phyloP scores from a whole-genome alignment of 208 protist genomes.

The Angomonas ambiguus region DNA sequence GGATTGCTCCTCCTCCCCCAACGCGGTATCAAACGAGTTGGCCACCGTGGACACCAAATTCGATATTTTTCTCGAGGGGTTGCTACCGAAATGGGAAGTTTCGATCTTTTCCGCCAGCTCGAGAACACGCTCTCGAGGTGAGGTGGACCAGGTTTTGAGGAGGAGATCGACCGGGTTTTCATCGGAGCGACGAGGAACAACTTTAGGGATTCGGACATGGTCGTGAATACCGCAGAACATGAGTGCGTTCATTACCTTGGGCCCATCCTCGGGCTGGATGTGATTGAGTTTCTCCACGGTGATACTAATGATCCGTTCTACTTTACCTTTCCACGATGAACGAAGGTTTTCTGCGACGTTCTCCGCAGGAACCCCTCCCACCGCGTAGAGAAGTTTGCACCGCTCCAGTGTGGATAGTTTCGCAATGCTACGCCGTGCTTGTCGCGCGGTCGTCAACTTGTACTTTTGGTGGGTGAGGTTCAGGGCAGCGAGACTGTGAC shows the following conservation, averaged over 20 bases:
- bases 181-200: conserved; percentile 12
- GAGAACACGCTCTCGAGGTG: conserved; percentile 70
- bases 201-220: conserved; percentile 65
- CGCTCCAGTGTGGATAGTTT: conserved; percentile 49
- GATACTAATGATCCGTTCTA: conserved; percentile 42
- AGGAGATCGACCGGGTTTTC: conserved; percentile 81
- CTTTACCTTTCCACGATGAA: conserved; percentile 54
- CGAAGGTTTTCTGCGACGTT: conserved; percentile 43
- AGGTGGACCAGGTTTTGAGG: conserved; percentile 62
- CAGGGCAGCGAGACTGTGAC: conserved; percentile 70
- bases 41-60: conserved; percentile 55
- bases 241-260: conserved; percentile 76
- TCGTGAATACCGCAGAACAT: conserved; percentile 55
- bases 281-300: conserved; percentile 51
- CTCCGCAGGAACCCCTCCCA: conserved; percentile 38
- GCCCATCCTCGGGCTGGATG: conserved; percentile 60
- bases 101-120: conserved; percentile 74
- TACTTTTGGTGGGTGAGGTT: conserved; percentile 73
- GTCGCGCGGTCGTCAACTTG: conserved; percentile 66
- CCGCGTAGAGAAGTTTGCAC: conserved; percentile 76
- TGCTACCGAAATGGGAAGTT: conserved; percentile 45
- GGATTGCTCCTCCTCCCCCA: conserved; percentile 31
- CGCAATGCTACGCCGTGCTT: conserved; percentile 43
- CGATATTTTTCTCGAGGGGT: conserved; percentile 36
- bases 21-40: conserved; percentile 17